Conservation (phyloP, 1,284 basidiomycete genomes). For the Ceratobasidium sp. region DNA sequence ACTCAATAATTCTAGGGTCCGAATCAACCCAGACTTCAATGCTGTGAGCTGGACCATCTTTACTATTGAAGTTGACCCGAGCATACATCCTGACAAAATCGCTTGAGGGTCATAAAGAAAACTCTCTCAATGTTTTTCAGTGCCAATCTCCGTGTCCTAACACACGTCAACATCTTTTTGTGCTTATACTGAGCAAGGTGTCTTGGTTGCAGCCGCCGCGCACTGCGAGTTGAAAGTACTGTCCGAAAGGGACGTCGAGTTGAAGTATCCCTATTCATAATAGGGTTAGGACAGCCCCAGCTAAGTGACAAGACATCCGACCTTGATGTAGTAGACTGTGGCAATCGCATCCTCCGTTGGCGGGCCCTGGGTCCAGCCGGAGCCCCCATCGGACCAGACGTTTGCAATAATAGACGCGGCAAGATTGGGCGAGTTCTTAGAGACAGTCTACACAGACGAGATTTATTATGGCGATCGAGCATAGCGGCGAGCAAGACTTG, state of each 20-base stretch:
- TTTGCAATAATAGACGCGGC: conserved; percentile 26
- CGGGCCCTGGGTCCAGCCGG: conserved; percentile 39
- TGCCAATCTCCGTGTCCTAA: too few species aligned
- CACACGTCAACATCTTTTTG: too few species aligned
- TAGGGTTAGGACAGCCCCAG: not conserved
- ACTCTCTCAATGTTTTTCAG: too few species aligned
- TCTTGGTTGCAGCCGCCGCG: conserved; percentile 39
- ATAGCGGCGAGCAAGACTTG: not conserved
- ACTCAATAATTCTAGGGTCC: too few species aligned
- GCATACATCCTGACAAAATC: too few species aligned
- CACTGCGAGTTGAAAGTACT: conserved; percentile 39
- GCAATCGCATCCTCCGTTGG: conserved; percentile 42
- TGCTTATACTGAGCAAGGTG: conserved; percentile 40
- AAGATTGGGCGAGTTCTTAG: conserved; percentile 41
- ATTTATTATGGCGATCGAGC: not conserved
- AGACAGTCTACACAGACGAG: conserved; percentile 36
- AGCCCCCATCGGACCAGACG: conserved; percentile 37
- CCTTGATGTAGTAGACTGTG: conserved; percentile 42
- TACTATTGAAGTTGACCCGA: too few species aligned
- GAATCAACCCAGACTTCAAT: too few species aligned
- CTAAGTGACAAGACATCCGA: not conserved
- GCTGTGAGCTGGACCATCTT: too few species aligned
- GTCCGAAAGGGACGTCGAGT: conserved; percentile 39
- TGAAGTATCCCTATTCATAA: conserved; percentile 41
- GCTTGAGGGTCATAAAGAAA: too few species aligned